Evolutionary conservation across 805 yeast genomes (phyloP), one percentile per base, ranked within the genome.

Genomic region (Sugiyamaella americana): DNA sequence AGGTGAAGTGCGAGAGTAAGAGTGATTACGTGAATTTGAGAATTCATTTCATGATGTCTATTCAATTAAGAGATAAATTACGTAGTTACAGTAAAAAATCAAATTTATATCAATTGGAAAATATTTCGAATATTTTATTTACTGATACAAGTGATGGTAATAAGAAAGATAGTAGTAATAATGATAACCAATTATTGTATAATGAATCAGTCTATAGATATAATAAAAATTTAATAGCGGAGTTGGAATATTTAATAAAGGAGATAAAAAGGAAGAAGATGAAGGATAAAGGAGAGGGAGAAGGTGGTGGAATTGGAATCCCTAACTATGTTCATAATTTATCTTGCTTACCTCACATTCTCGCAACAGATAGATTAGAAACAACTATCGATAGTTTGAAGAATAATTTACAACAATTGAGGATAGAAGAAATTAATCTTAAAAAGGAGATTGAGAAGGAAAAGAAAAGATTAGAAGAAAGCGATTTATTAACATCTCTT

Each of bases 301-400:
- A 26, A 26, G 32, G 13, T 26, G 8, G 11, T 13, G 8, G 32
- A 26, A 26, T 8, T 26, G 11, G 32, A 26, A 26, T 41, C 2
- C 41, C 47, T 11, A 10, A 44, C 11, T 40, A 34, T 11, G 16
- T 24, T 3, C 5, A 24, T 4, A n/a, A 46, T 5, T 37, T 45
- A 5, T 34, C 42, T 11, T 19, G 36, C 5, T 5, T 44, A 10
- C 16, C 44, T 16, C 46, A 23, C 4, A 44, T 48, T 13, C 29
- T 48, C n/a, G 43, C 47, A 22, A 26, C 41, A 18, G 19, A 35
- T 17, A 32, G 44, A 3, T 43, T 48, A 8, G 49, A 48, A 21
- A n/a, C 39, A 4, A 23, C 34, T 4, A 37, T 44, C 11, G 44
- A 21, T 8, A 26, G 41, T 16, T 36, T 48, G 2, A 21, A 18